Conservation (phyloP, 2,329 filamentous ascomycete species). For the Apiospora phragmitis region DNA sequence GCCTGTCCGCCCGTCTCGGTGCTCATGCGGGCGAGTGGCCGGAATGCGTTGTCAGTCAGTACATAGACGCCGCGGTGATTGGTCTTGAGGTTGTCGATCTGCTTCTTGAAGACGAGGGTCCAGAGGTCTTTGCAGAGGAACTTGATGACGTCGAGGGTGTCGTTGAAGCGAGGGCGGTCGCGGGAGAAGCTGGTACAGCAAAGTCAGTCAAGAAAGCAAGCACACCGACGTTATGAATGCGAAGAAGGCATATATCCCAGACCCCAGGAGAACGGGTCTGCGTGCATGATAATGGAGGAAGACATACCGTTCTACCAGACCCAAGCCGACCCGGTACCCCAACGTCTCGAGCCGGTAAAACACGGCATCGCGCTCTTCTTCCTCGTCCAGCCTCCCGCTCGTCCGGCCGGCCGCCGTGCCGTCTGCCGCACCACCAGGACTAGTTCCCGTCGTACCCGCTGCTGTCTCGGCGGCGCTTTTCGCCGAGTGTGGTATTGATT, state of each 20-base stretch:
- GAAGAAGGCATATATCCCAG: not conserved
- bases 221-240: not conserved
- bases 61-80: slow-evolving; percentile 98
- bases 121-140: slow-evolving; percentile 98
- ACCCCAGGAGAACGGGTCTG: not conserved
- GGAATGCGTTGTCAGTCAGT: slow-evolving; percentile 88
- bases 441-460: not conserved
- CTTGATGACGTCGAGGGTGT: slow-evolving; percentile 94
- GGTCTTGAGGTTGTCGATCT: slow-evolving; percentile 97
- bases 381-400: slow-evolving; percentile 60
- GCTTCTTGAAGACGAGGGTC: slow-evolving; percentile 92
- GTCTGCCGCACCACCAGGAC: not conserved
- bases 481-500: not conserved
- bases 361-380: slow-evolving; percentile 81
- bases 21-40: slow-evolving; percentile 86
- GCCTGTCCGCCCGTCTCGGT: slow-evolving; percentile 75
- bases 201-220: slow-evolving; percentile 1
- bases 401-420: slow-evolving; percentile 8
- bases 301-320: slow-evolving; percentile 81
- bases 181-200: slow-evolving; percentile 64
- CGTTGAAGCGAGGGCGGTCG: slow-evolving; percentile 83
- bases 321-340: slow-evolving; percentile 90
- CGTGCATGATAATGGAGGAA: not conserved
- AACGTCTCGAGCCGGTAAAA: slow-evolving; percentile 81
- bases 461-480: slow-evolving; percentile 26